Conservation (phyloP, 345 rosid genomes). For the Salix arbutifolia region DNA sequence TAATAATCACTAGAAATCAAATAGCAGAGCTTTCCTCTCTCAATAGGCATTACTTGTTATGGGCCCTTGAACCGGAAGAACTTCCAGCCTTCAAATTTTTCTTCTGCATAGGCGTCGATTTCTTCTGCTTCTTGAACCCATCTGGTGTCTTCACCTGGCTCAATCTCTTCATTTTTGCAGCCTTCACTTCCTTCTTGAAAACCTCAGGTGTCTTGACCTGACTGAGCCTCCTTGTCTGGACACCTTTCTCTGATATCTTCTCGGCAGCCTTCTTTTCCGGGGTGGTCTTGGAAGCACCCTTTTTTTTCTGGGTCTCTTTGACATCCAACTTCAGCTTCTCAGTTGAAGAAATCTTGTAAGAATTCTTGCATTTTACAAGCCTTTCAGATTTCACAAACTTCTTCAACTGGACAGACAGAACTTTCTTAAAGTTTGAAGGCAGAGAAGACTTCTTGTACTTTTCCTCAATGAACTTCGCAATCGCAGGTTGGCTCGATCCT, state of each 20-base stretch:
- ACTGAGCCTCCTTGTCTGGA: slow-evolving; percentile 36
- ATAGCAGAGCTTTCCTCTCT: neutral
- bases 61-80: neutral
- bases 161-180: slow-evolving; percentile 17
- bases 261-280: slow-evolving; percentile 7
- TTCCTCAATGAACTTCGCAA: slow-evolving; percentile 24
- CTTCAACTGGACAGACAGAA: slow-evolving; percentile 16
- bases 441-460: slow-evolving; percentile 12
- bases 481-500: slow-evolving; percentile 36
- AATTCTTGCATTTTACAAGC: slow-evolving; percentile 28
- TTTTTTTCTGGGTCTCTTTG: slow-evolving; percentile 7
- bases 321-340: slow-evolving; percentile 17
- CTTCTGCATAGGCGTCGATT: neutral
- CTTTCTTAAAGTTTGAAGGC: slow-evolving; percentile 21
- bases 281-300: neutral
- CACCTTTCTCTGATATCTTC: slow-evolving; percentile 13
- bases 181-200: slow-evolving; percentile 18
- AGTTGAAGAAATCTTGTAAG: slow-evolving; percentile 25
- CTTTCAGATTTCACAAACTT: slow-evolving; percentile 17
- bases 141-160: slow-evolving; percentile 35
- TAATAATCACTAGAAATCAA: neutral
- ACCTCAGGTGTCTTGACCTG: slow-evolving; percentile 39
- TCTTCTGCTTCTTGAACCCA: slow-evolving; percentile 20
- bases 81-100: neutral
- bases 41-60: neutral